Percentiles rank a stretch among this genome's conserved stretches.
These are phyloP conservation scores for Lentinula lateritia DNA, from an alignment of 768 basidiomycete genomes.

Conservation along the genomic window DNA sequence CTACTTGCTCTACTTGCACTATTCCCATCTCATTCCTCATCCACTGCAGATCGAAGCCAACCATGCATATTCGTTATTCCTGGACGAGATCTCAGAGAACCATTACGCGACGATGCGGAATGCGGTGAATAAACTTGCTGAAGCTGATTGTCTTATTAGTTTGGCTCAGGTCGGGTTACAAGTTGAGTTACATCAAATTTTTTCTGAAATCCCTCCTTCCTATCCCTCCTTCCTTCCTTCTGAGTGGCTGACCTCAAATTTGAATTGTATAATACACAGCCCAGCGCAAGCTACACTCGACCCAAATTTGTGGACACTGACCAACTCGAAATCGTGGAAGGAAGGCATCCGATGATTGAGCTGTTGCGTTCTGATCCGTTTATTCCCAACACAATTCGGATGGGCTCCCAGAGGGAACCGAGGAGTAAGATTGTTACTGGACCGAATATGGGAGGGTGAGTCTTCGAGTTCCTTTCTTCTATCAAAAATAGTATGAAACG, in stretches of 20 bases:
- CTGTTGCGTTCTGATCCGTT: slow-evolving; percentile 72
- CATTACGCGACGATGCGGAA: slow-evolving; percentile 71
- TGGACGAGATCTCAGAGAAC: slow-evolving; percentile 60
- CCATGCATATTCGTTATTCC: slow-evolving; percentile 61
- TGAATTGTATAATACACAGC: neutral
- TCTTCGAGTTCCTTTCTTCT: neutral
- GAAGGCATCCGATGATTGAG: slow-evolving; percentile 93
- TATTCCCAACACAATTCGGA: slow-evolving; percentile 72
- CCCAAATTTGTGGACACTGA: slow-evolving; percentile 70
- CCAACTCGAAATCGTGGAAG: slow-evolving; percentile 69
- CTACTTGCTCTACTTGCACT: neutral
- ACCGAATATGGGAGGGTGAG: slow-evolving; percentile 77
- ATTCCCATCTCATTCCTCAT: neutral
- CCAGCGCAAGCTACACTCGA: slow-evolving; percentile 54
- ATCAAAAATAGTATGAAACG: neutral
- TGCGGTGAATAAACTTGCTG: slow-evolving; percentile 75
- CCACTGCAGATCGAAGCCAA: slow-evolving; percentile 47
- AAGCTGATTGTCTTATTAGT: slow-evolving; percentile 82
- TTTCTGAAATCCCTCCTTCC: no score
- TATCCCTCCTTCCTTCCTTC: no score
- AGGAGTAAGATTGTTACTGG: slow-evolving; percentile 76
- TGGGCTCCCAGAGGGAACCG: slow-evolving; percentile 42
- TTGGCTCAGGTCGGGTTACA: slow-evolving; percentile 76
- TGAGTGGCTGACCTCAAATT: no score
- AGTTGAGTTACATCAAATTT: neutral